Base-by-base conservation (phyloP, 306 rosid genomes). In the Medicago lupulina region DNA sequence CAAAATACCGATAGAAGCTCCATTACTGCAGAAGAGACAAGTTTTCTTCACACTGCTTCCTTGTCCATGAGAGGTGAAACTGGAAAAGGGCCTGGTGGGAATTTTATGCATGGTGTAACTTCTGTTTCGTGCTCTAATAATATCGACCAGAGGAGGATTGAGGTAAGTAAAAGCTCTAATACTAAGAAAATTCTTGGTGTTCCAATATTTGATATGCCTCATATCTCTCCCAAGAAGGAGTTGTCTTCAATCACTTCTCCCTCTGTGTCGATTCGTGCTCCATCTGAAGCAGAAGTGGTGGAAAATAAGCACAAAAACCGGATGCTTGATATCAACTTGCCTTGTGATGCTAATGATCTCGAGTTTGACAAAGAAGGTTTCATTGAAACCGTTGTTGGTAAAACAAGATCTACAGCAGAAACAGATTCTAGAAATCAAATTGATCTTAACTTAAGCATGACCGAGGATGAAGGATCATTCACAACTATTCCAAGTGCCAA, bases 251-350 rank as follows among this genome's bases (percentile, higher is more conserved):
- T 76, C 13, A 53, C 85, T 34, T 80, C 81, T 66, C 67, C 82
- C 53, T 61, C 85, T 1, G 63, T 82, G 79, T 71, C 89, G 51
- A 76, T 76, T 74, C 85, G 67, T 70, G 64, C 44, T 54, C 74
- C 71, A 25, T 77, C 84, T 11, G 87, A 89, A 10, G 36, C 73
- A 61, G 80, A 84, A 57, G 78, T 36, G 1, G 75, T 28, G 75
- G 88, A 72, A 84, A 88, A 76, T 64, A 82, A 67, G 19, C 8
- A 74, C 77, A 85, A 82, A 81, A 73, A 9, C 36, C 71, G 39
- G 77, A 73, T 79, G 68, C 67, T 92, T 53, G 99, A 92, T 82
- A 92, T 95, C 21, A 95, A 95, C 84, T 79, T 92, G 89, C 97
- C 99, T 50, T 89, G 89, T 82, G 92, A 92, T 65, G 67, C 83